Percentiles rank a stretch among this genome's conserved stretches.
These are phyloP conservation scores for Eucalyptus leucophloia DNA, from an alignment of 345 rosid species.

Conservation along the genomic window DNA sequence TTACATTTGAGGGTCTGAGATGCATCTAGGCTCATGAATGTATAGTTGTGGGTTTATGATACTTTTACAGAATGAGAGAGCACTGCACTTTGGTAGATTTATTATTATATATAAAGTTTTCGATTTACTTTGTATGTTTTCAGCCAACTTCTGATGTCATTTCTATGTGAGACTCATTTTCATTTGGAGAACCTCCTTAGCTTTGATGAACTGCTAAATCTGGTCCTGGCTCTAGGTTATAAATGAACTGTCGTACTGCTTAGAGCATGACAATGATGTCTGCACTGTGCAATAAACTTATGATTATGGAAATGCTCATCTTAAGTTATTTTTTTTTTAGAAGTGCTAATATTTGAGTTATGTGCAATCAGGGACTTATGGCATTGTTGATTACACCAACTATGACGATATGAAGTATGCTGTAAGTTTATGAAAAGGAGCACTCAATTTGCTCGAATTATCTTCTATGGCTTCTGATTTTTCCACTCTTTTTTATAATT, in stretches of 20 bases:
- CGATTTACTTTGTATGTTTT: neutral
- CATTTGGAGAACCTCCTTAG: neutral
- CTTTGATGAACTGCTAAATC: neutral
- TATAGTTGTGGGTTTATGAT: neutral
- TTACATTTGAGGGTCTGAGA: neutral
- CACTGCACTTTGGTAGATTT: neutral
- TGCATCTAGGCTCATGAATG: neutral
- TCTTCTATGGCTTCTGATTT: neutral
- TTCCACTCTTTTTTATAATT: neutral
- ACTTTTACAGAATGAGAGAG: neutral
- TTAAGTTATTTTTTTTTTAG: neutral
- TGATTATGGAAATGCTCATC: neutral
- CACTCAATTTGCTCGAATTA: neutral
- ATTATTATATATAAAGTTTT: neutral
- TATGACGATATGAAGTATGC: slow-evolving; percentile 96
- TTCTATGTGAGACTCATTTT: neutral
- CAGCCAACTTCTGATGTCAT: neutral
- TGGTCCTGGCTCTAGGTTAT: neutral
- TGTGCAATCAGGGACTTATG: slow-evolving; percentile 64
- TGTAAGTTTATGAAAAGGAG: slow-evolving; percentile 30
- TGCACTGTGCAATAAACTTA: neutral
- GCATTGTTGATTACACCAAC: slow-evolving; percentile 86
- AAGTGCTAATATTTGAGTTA: neutral
- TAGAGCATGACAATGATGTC: neutral
- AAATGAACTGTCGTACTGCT: neutral